Conservation (phyloP, 352 stramenopile genomes). For the Globisporangium uncinulatum region DNA sequence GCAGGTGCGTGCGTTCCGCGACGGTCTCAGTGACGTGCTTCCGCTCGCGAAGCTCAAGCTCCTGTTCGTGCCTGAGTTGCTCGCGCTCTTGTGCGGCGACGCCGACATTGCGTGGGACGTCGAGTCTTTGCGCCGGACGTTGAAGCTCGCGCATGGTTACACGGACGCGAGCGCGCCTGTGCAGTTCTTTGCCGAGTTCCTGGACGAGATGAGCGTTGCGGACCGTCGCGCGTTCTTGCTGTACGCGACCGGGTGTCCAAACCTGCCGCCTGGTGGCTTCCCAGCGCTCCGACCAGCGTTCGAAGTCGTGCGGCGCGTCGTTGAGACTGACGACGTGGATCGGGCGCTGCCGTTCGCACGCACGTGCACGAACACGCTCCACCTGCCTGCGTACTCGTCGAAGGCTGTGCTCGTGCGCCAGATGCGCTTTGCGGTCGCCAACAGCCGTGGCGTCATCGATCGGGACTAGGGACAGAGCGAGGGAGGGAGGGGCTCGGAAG, state of each 20-base stretch:
- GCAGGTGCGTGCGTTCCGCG: slow-evolving; percentile 70
- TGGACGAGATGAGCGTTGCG: slow-evolving; percentile 55
- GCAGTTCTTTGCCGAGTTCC: slow-evolving; percentile 58
- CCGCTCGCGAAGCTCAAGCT: slow-evolving; percentile 64
- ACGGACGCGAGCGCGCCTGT: slow-evolving; percentile 68
- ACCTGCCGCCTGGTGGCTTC: slow-evolving; percentile 71
- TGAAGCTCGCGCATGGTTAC: slow-evolving; percentile 82
- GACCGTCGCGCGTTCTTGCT: slow-evolving; percentile 71
- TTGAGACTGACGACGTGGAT: slow-evolving; percentile 67
- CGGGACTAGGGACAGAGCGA: slow-evolving; percentile 36
- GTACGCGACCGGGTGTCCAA: slow-evolving; percentile 80
- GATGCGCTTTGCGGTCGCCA: slow-evolving; percentile 67
- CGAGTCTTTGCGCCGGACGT: slow-evolving; percentile 53
- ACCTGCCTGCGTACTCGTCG: slow-evolving; percentile 77
- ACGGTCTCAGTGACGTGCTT: slow-evolving; percentile 71
- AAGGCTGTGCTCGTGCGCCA: slow-evolving; percentile 55
- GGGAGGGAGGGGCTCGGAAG: background rate
- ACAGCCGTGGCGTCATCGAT: slow-evolving; percentile 81
- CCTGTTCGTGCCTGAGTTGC: slow-evolving; percentile 59
- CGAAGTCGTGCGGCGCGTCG: slow-evolving; percentile 76
- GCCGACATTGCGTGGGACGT: slow-evolving; percentile 67
- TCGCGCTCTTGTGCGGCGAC: slow-evolving; percentile 66
- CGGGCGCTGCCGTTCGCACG: slow-evolving; percentile 72
- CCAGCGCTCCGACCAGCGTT: slow-evolving; percentile 61
- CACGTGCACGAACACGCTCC: slow-evolving; percentile 84